phyloP scores from a whole-genome alignment of 441 rosid species.

The Sinapis alba region DNA sequence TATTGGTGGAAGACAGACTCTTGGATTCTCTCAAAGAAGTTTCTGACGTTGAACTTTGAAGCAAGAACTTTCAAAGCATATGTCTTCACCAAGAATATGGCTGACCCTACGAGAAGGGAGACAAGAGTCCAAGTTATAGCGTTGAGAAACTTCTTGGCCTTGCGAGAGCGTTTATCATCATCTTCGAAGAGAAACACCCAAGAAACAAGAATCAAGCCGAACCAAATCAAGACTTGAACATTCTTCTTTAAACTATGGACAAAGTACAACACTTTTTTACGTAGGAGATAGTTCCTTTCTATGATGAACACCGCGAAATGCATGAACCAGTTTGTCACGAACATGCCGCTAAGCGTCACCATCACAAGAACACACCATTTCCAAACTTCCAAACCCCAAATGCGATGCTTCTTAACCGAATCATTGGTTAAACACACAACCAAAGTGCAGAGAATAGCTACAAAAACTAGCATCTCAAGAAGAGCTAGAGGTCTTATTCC shows the following conservation, averaged over 20 bases:
- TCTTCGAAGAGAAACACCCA: slow-evolving; percentile 63
- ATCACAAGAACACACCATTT: slow-evolving; percentile 81
- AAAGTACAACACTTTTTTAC: slow-evolving; percentile 80
- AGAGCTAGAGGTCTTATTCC: slow-evolving; percentile 43
- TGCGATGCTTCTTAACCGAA: slow-evolving; percentile 24
- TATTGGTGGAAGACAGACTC: slow-evolving; percentile 87
- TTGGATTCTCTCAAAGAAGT: slow-evolving; percentile 88
- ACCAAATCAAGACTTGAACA: slow-evolving; percentile 85
- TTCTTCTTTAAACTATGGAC: slow-evolving; percentile 88
- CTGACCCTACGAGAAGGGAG: slow-evolving; percentile 64
- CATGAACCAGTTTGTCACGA: slow-evolving; percentile 75
- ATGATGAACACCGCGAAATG: slow-evolving; percentile 72
- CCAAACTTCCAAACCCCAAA: slow-evolving; percentile 76
- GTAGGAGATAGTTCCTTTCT: slow-evolving; percentile 69
- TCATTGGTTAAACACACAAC: slow-evolving; percentile 59
- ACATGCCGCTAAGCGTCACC: slow-evolving; percentile 74
- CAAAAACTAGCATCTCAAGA: slow-evolving; percentile 56
- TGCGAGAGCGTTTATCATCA: slow-evolving; percentile 46
- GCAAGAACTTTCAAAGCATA: slow-evolving; percentile 72
- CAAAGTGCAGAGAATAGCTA: slow-evolving; percentile 46
- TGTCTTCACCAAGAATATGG: slow-evolving; percentile 73
- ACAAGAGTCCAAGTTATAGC: slow-evolving; percentile 66
- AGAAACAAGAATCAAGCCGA: slow-evolving; percentile 59
- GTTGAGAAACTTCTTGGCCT: slow-evolving; percentile 49
- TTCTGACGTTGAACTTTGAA: slow-evolving; percentile 75